Evolutionary conservation across 169 alveolate species (phyloP), one percentile per base, ranked within the genome.

Genomic region (Condylostoma magnum): DNA sequence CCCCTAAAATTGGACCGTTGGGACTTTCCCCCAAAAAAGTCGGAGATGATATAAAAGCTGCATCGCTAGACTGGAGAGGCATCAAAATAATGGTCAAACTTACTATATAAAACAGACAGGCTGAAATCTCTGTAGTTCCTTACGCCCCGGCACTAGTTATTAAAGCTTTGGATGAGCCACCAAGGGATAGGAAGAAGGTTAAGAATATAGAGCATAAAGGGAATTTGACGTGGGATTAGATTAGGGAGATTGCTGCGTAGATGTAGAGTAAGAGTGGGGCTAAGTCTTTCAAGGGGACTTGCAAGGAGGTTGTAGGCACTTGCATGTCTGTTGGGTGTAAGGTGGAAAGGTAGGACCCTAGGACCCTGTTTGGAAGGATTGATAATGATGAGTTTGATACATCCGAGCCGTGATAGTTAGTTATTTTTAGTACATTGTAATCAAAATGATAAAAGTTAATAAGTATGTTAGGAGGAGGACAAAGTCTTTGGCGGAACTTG

Each of bases 1-100:
- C 99, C 41, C 99, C 99, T 5, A 97, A 97, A 84, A 90, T 96
- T 66, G 99, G 99, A 74, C 99, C 99, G 33, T 90, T 96, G 48
- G 99, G 99, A 79, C 80, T 95, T 90, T 90, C 96, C 55, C 98
- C 98, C 56, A 93, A 96, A 82, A 97, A 97, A 90, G 96, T 95
- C 38, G 99, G 99, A 60, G 99, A 97, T 67, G 99, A 97, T 57
- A 97, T 97, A 82, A 97, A 96, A 63, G 96, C 96, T 87, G 99
- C 97, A 69, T 95, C 99, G 5, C 83, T 86, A 66, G 96, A 91
- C 46, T 97, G 99, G 98, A 96, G 95, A 83, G 99, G 99, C 43
- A 90, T 96, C 85, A 96, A 96, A 77, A 97, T 97, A 2, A 92
- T 97, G 71, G 98, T 89, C 71, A 93, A 94, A 95, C 94, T 94